phyloP scores from a whole-genome alignment of 2,329 filamentous ascomycete species.

The Huntiella moniliformis region DNA sequence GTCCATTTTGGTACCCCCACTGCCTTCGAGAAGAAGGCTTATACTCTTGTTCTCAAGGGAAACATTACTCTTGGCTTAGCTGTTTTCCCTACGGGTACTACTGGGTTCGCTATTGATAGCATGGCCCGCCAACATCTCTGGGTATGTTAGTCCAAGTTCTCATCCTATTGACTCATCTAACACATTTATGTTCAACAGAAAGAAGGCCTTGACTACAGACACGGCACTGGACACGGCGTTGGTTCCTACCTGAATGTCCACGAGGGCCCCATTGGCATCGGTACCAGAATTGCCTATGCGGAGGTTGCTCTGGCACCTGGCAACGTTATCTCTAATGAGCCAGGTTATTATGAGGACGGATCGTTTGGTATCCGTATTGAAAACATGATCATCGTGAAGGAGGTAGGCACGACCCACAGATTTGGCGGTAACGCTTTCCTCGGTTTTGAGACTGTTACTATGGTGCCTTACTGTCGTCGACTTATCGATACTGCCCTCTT shows the following conservation, averaged over 20 bases:
- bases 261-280: slow-evolving; percentile 91
- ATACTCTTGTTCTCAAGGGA: slow-evolving; percentile 87
- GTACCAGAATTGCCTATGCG: slow-evolving; percentile 74
- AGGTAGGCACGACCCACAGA: slow-evolving; percentile 67
- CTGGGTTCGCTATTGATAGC: slow-evolving; percentile 75
- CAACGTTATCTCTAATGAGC: slow-evolving; percentile 90
- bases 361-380: slow-evolving; percentile 91
- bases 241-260: slow-evolving; percentile 94
- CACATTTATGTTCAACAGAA: slow-evolving; percentile 20
- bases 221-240: slow-evolving; percentile 90
- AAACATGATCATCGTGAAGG: slow-evolving; percentile 80
- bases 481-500: slow-evolving; percentile 61
- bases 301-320: slow-evolving; percentile 81
- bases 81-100: slow-evolving; percentile 87
- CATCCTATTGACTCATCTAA: background rate
- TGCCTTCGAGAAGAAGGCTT: slow-evolving; percentile 67
- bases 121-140: slow-evolving; percentile 83
- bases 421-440: slow-evolving; percentile 91
- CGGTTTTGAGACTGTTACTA: slow-evolving; percentile 90
- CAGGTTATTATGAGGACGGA: slow-evolving; percentile 92
- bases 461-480: slow-evolving; percentile 87
- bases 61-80: slow-evolving; percentile 75
- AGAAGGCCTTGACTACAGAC: slow-evolving; percentile 81
- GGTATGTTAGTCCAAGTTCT: slow-evolving; percentile 30
- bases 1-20: slow-evolving; percentile 79